Evolutionary conservation across 345 rosid genomes (phyloP).

Genomic region (Kandelia obovata): DNA sequence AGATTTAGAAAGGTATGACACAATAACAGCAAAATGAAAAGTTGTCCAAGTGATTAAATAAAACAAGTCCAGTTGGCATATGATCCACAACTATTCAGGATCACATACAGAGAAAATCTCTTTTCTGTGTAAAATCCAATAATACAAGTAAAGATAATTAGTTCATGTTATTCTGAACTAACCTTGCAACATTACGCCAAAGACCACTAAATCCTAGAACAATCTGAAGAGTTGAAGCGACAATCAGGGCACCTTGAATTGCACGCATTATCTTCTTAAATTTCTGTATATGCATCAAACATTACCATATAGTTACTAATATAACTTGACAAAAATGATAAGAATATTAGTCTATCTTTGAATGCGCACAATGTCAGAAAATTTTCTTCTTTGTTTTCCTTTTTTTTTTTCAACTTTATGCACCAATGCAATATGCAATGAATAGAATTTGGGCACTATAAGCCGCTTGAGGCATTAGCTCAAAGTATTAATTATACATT

Average conservation of each 20-base stretch:
- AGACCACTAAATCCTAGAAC: slow-evolving; percentile 98
- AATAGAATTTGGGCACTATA: background rate
- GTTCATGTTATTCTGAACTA: slow-evolving; percentile 16
- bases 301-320: slow-evolving; percentile 5
- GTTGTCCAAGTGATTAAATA: background rate
- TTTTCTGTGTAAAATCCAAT: background rate
- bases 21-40: background rate
- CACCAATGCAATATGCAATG: background rate
- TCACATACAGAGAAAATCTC: background rate
- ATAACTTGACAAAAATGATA: background rate
- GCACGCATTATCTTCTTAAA: slow-evolving; percentile 85
- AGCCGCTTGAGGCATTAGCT: background rate
- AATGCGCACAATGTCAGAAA: background rate
- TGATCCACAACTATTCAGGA: background rate
- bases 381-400: background rate
- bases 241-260: slow-evolving; percentile 89
- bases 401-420: background rate
- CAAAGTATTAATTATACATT: background rate
- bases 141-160: background rate
- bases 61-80: slow-evolving; percentile 1
- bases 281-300: slow-evolving; percentile 45
- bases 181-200: slow-evolving; percentile 95
- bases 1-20: background rate
- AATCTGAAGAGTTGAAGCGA: slow-evolving; percentile 93
- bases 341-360: background rate